Conservation (phyloP, 768 basidiomycete species). For the Dioszegia aurantiaca region DNA sequence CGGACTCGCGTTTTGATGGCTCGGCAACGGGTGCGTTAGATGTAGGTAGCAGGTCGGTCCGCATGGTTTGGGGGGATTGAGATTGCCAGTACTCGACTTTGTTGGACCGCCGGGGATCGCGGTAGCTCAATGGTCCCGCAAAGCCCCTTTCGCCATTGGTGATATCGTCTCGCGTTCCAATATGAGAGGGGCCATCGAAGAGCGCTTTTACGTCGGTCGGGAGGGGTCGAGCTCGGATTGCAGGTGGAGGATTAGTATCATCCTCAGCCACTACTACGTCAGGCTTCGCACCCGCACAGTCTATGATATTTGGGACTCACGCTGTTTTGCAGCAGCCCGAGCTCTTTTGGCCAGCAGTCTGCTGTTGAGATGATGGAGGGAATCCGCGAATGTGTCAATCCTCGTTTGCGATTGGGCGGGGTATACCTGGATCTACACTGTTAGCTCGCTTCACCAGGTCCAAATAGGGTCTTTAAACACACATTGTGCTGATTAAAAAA, state of each 20-base stretch:
- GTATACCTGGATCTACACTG: conserved; percentile 35
- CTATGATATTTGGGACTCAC: no score
- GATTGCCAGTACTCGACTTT: conserved; percentile 16
- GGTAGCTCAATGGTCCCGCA: conserved; percentile 29
- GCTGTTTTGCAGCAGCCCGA: conserved; percentile 53
- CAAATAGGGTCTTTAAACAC: conserved; percentile 52
- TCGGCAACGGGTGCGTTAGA: conserved; percentile 19
- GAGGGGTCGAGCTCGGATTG: conserved; percentile 51
- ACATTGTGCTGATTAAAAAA: conserved; percentile 81
- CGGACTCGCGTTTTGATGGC: conserved; percentile 40
- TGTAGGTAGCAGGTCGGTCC: conserved; percentile 3
- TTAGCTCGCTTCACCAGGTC: neutral
- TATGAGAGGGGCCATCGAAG: conserved; percentile 61
- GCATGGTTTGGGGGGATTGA: conserved; percentile 1
- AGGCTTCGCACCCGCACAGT: no score
- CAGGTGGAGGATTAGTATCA: neutral
- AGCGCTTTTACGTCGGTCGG: conserved; percentile 92
- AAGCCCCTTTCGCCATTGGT: conserved; percentile 22
- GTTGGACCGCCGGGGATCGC: conserved; percentile 20
- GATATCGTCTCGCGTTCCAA: conserved; percentile 2
- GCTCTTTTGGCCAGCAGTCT: conserved; percentile 76
- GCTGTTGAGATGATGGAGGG: conserved; percentile 94
- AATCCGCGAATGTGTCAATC: conserved; percentile 89
- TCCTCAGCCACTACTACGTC: no score
- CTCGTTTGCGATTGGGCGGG: conserved; percentile 61